Base-by-base conservation (phyloP, 441 rosid species). In the Populus hybrid region DNA sequence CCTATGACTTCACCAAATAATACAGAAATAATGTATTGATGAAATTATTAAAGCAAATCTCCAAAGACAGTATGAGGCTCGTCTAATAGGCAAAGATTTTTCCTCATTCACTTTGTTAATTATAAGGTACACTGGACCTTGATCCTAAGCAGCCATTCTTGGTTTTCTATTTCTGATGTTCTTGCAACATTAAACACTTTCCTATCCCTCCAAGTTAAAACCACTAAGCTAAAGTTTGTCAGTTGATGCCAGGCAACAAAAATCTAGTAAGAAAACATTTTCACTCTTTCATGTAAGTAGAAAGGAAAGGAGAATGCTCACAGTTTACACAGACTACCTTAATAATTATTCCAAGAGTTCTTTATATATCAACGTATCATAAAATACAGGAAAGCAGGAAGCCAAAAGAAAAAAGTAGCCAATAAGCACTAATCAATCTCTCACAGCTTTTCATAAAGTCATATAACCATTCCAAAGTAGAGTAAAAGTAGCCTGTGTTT, bases 391-490 rank as follows among this genome's bases (percentile, higher is more conserved):
- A 79, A 83, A 79, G 79, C 79, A 76, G 38, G 72, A 69, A 19
- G 69, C 57, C 66, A 23, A 19, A 63, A 74, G 72, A 61, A 69
- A 69, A 79, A 78, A 77, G 82, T 9, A 34, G 19, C 74, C 79
- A 75, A 67, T 63, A 57, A 77, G 26, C 79, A 75, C 42, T 28
- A 75, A 75, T 75, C 75, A 57, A 35, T 40, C 70, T 61, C 32
- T 30, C 63, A 50, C 57, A 57, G 70, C 87, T 83, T 87, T 85
- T 76, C 42, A 67, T 67, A 82, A 80, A 87, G 85, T 32, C 72
- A 72, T 69, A n/a, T 50, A 46, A 4, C 57, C 57, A 46, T 26
- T 79, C 82, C 69, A 66, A 9, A 18, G 26, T 21, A n/a, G 77
- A 70, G 12, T 38, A 80, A 80, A 80, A 64, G 75, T 76, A 40